Percentiles rank a stretch among this genome's conserved stretches.
phyloP scores from a whole-genome alignment of 2,329 filamentous ascomycete species.

The Botrytis fabae region DNA sequence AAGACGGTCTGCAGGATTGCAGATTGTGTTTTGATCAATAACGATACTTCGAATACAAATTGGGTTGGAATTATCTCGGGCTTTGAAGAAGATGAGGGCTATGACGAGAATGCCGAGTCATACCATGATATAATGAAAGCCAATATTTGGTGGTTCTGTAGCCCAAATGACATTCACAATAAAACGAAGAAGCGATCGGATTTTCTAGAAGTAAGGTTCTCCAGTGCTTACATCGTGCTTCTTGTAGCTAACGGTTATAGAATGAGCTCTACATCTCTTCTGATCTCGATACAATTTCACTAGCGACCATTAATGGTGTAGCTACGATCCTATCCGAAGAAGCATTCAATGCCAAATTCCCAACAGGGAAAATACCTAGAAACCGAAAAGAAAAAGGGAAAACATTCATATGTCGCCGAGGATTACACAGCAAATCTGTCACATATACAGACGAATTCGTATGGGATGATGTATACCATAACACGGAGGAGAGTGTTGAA shows the following conservation, averaged over 20 bases:
- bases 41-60: slow-evolving; percentile 80
- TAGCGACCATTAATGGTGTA: slow-evolving; percentile 88
- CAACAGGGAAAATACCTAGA: slow-evolving; percentile 72
- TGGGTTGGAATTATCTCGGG: slow-evolving; percentile 91
- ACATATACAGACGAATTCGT: slow-evolving; percentile 89
- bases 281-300: slow-evolving; percentile 81
- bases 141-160: slow-evolving; percentile 86
- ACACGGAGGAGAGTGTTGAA: slow-evolving; percentile 34
- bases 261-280: slow-evolving; percentile 93
- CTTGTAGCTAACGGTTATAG: slow-evolving; percentile 43
- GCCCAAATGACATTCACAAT: slow-evolving; percentile 83
- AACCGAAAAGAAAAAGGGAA: slow-evolving; percentile 76
- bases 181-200: slow-evolving; percentile 80
- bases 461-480: slow-evolving; percentile 81
- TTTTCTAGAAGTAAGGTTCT: slow-evolving; percentile 61
- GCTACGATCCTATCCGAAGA: slow-evolving; percentile 75
- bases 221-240: neutral
- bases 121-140: slow-evolving; percentile 21
- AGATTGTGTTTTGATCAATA: slow-evolving; percentile 83
- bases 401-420: slow-evolving; percentile 84
- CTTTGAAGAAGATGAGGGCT: slow-evolving; percentile 74
- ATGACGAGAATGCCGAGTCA: slow-evolving; percentile 61
- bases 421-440: slow-evolving; percentile 83
- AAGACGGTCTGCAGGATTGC: slow-evolving; percentile 77
- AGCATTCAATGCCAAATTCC: slow-evolving; percentile 67